A percentile compares a stretch with the other conserved stretches of the same genome.
These are phyloP conservation scores for Verbena officinalis DNA, from an alignment of 257 asterid species.

Conservation along the genomic window DNA sequence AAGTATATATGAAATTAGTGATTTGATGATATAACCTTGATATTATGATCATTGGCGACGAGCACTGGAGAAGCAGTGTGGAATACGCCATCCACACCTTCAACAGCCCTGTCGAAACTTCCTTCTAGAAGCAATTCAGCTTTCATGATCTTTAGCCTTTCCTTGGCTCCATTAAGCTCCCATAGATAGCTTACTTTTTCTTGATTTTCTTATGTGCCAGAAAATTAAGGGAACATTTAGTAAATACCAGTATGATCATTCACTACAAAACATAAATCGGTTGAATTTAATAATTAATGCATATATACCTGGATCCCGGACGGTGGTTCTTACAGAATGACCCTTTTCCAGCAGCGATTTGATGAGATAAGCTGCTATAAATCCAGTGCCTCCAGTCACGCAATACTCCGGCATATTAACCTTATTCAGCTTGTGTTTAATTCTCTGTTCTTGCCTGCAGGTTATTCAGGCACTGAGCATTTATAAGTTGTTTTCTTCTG, in stretches of 20 bases:
- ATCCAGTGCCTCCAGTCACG: conserved; percentile 93
- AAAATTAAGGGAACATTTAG: background rate
- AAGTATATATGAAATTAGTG: background rate
- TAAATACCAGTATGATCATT: too few relatives aligned
- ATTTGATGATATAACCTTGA: conserved; percentile 43
- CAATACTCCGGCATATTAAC: conserved; percentile 63
- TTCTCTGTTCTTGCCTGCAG: background rate
- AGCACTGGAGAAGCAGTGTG: conserved; percentile 92
- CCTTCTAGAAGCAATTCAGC: conserved; percentile 77
- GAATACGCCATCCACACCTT: conserved; percentile 87
- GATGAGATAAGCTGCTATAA: conserved; percentile 79
- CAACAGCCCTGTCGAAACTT: conserved; percentile 81
- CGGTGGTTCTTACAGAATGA: conserved; percentile 70
- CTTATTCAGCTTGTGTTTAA: background rate
- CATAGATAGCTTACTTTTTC: conserved; percentile 65
- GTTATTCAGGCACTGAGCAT: background rate
- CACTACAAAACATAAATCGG: too few relatives aligned
- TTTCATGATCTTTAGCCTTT: conserved; percentile 74
- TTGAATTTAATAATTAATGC: background rate
- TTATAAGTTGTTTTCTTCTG: background rate
- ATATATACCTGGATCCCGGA: conserved; percentile 68
- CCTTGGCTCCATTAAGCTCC: conserved; percentile 88
- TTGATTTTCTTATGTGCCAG: conserved; percentile 45
- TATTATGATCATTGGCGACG: conserved; percentile 54
- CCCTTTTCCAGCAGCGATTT: conserved; percentile 72